Evolutionary conservation across 257 asterid genomes (phyloP), one percentile per base, ranked within the genome.

Genomic region (Coffea canephora): DNA sequence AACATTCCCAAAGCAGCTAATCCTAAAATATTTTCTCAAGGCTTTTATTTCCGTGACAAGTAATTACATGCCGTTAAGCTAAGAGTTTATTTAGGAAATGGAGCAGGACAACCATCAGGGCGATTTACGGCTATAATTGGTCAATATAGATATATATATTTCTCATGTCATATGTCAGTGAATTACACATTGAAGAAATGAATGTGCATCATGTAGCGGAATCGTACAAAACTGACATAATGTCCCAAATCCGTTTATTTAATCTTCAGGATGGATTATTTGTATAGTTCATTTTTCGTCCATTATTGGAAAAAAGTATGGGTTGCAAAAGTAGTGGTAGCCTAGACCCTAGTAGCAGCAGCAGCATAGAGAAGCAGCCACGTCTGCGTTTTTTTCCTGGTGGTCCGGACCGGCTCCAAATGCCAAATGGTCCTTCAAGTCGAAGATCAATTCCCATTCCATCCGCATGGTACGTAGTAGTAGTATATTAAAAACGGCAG

Each of bases 281-380:
- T 16, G 2, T 8, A 2, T n/a, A 15, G 11, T 10, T 0, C 66
- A 1, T 59, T 59, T 6, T 1, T 59, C 19, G 14, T 13, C 46
- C 25, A 8, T 69, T 8, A 59, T 48, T 41, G 54, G 54, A 71
- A 83, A 70, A 12, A 61, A 34, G 12, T 73, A 25, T 9, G n/a
- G 12, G 43, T 34, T 19, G 27, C 82, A 52, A 74, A 67, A 62
- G 25, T 25, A 54, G 43, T 39, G 1, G 43, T 2, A 39, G 31
- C 31, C 31, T 31, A 0, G 27, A 27, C 27, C 27, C 27, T 27
- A 27, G 27, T 27, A 27, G 43, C 3, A 21, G 69, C 9, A 64
- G 10, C 15, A 31, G 16, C 57, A 66, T 43, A 77, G 25, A 76
- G 79, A 85, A 82, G 85, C 64, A 80, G 87, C 91, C 91, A 89